Evolutionary conservation across 129 eudicot genomes (phyloP).

Genomic region (Chrysanthemum seticuspe): DNA sequence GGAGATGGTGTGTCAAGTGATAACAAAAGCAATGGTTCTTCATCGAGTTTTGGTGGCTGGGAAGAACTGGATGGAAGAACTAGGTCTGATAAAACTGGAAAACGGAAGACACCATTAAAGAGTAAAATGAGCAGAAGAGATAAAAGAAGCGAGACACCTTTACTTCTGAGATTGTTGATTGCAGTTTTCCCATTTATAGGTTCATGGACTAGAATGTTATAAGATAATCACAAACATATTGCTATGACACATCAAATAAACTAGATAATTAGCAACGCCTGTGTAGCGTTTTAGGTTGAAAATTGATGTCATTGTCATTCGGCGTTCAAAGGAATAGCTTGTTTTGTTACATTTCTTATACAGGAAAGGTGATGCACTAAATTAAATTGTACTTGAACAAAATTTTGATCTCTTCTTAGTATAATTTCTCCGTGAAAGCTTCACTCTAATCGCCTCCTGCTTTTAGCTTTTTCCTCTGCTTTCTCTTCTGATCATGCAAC

Average conservation of each 20-base stretch:
- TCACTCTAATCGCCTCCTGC: constrained; percentile 37
- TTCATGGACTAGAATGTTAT: constrained; percentile 62
- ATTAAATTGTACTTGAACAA: constrained; percentile 24
- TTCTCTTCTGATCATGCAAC: constrained; percentile 74
- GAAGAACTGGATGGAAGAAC: constrained; percentile 60
- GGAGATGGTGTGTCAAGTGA: constrained; percentile 36
- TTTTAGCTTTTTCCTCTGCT: constrained; percentile 60
- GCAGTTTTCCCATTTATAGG: constrained; percentile 80
- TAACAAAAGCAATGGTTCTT: constrained; percentile 18
- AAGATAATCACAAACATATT: constrained; percentile 1
- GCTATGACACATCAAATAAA: background rate
- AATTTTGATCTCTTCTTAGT: constrained; percentile 22
- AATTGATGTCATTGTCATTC: constrained; percentile 9
- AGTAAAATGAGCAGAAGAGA: constrained; percentile 37
- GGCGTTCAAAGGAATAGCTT: background rate
- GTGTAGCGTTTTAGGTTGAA: constrained; percentile 11
- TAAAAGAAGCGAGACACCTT: constrained; percentile 48
- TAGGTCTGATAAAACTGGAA: constrained; percentile 19
- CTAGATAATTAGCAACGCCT: background rate
- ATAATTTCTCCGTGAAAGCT: background rate
- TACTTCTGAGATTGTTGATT: constrained; percentile 62
- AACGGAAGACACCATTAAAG: constrained; percentile 23
- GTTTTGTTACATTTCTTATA: constrained; percentile 7
- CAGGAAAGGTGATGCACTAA: constrained; percentile 5
- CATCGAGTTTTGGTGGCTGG: constrained; percentile 81